Conservation (phyloP, 2,329 filamentous ascomycete genomes). For the Aspergillus pseudoterreus region DNA sequence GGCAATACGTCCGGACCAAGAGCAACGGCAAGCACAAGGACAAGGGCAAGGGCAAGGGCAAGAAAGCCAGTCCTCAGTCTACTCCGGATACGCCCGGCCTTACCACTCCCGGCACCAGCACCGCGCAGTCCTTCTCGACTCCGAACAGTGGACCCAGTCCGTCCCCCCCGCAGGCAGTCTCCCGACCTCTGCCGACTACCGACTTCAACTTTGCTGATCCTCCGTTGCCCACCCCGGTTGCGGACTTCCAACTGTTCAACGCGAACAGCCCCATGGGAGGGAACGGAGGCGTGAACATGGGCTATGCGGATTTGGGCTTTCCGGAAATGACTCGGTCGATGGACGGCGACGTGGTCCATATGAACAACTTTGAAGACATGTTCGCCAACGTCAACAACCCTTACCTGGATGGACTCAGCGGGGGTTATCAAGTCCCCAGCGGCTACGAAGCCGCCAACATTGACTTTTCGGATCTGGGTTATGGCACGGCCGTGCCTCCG, state of each 20-base stretch:
- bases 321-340: background rate
- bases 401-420: background rate
- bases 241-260: conserved; percentile 26
- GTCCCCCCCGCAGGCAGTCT: conserved; percentile 21
- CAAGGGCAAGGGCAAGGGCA: conserved; percentile 74
- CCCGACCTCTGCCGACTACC: conserved; percentile 13
- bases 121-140: conserved; percentile 53
- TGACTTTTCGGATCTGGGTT: no score
- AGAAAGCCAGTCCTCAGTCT: conserved; percentile 26
- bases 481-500: no score
- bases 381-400: background rate
- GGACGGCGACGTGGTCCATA: conserved; percentile 3
- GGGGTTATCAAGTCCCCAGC: no score
- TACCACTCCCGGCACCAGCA: conserved; percentile 58
- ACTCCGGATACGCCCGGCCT: conserved; percentile 59
- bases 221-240: conserved; percentile 13
- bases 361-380: background rate
- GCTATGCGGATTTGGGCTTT: background rate
- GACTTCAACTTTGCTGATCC: conserved; percentile 28
- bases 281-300: no score
- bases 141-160: conserved; percentile 27
- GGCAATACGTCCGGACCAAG: conserved; percentile 88
- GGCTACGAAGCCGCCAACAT: no score
- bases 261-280: conserved; percentile 16
- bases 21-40: conserved; percentile 92